These are phyloP conservation scores for Phytophthora crassamura DNA, from an alignment of 352 stramenopile species.

Conservation along the genomic window DNA sequence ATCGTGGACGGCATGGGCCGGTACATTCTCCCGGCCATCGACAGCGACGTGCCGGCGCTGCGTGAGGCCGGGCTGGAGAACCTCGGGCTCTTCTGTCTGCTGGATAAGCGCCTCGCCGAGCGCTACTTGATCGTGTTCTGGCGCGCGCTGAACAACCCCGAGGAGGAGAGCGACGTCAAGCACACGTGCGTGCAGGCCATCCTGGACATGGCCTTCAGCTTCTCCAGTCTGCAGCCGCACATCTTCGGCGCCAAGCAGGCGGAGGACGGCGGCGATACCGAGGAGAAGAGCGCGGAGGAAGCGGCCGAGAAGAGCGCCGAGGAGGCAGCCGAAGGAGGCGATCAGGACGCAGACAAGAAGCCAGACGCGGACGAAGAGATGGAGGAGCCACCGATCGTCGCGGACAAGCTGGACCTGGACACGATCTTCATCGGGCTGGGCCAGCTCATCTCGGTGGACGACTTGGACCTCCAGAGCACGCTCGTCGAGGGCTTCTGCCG, in stretches of 20 bases:
- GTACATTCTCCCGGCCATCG: slow-evolving; percentile 81
- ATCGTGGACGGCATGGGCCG: slow-evolving; percentile 70
- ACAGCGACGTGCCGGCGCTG: slow-evolving; percentile 76
- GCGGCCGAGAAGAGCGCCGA: slow-evolving; percentile 8
- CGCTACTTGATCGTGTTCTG: slow-evolving; percentile 81
- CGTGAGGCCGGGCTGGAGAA: slow-evolving; percentile 79
- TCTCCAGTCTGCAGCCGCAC: slow-evolving; percentile 60
- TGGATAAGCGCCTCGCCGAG: slow-evolving; percentile 75
- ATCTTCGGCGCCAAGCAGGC: slow-evolving; percentile 42
- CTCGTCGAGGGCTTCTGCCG: slow-evolving; percentile 83
- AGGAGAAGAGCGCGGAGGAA: slow-evolving; percentile 4
- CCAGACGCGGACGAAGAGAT: slow-evolving; percentile 33
- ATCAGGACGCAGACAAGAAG: slow-evolving; percentile 25
- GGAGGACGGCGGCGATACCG: slow-evolving; percentile 12
- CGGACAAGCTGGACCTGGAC: slow-evolving; percentile 61
- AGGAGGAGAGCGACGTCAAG: slow-evolving; percentile 83
- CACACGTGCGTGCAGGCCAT: slow-evolving; percentile 79
- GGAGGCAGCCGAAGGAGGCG: slow-evolving; percentile 2
- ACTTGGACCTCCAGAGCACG: slow-evolving; percentile 75
- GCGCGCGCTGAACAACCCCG: slow-evolving; percentile 76
- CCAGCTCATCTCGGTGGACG: slow-evolving; percentile 57
- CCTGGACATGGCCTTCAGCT: slow-evolving; percentile 74
- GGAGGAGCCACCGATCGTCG: slow-evolving; percentile 1
- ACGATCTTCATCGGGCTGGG: slow-evolving; percentile 67
- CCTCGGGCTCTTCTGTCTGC: slow-evolving; percentile 71